phyloP scores from a whole-genome alignment of 2,329 filamentous ascomycete genomes.

The Aspergillus floridensis region DNA sequence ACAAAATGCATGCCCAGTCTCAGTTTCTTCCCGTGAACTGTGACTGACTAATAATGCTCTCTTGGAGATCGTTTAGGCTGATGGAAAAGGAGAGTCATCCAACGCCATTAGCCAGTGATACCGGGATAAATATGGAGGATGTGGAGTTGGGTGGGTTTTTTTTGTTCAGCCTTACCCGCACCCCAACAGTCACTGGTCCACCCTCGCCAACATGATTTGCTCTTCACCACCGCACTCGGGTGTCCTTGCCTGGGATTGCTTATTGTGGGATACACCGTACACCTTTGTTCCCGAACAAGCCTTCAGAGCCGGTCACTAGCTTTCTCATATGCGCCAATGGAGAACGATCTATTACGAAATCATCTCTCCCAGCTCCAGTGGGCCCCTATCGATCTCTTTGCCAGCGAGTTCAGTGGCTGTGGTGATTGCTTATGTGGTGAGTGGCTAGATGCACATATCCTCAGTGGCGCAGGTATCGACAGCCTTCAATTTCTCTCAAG shows the following conservation, averaged over 20 bases:
- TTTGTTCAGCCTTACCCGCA: slow-evolving; percentile 7
- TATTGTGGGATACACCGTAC: neutral
- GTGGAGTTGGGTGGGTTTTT: neutral
- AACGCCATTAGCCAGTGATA: neutral
- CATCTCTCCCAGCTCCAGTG: neutral
- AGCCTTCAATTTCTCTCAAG: too few relatives aligned
- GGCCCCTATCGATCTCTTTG: too few relatives aligned
- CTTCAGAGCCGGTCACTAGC: neutral
- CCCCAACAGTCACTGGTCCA: neutral
- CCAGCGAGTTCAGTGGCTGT: too few relatives aligned
- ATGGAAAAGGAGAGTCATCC: neutral
- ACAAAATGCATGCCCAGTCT: neutral
- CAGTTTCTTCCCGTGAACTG: neutral
- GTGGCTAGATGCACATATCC: too few relatives aligned
- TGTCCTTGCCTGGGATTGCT: neutral
- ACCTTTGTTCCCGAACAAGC: neutral
- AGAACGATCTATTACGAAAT: neutral
- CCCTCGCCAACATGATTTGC: neutral
- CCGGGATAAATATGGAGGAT: neutral
- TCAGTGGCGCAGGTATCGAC: too few relatives aligned
- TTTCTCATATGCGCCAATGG: neutral
- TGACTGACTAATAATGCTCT: neutral
- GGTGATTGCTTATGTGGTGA: too few relatives aligned
- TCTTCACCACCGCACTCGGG: neutral
- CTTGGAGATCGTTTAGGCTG: neutral